Evolutionary conservation across 1,284 basidiomycete genomes (phyloP).

Genomic region (Blastosporella zonata): DNA sequence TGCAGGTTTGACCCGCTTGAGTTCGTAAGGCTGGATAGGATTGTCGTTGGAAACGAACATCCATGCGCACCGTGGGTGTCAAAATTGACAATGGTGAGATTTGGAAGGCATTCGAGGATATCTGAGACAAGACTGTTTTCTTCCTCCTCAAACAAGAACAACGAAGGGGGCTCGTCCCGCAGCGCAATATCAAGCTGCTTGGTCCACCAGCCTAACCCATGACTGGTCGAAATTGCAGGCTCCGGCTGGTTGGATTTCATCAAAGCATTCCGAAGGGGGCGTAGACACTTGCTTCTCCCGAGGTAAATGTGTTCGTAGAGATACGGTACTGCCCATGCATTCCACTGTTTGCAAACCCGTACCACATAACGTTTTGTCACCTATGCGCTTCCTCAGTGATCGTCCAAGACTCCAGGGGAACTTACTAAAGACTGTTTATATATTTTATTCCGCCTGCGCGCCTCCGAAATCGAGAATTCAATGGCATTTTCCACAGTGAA

Average conservation of each 20-base stretch:
- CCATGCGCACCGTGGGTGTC: slow-evolving; percentile 1
- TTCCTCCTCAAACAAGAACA: neutral
- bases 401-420: neutral
- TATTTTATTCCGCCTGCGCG: slow-evolving; percentile 12
- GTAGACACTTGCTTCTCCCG: slow-evolving; percentile 21
- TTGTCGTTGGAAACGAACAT: neutral
- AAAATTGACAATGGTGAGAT: slow-evolving; percentile 29
- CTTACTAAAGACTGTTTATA: slow-evolving; percentile 19
- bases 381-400: slow-evolving; percentile 13
- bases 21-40: slow-evolving; percentile 15
- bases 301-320: slow-evolving; percentile 31
- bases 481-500: slow-evolving; percentile 23
- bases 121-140: slow-evolving; percentile 12
- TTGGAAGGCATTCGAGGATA: slow-evolving; percentile 26
- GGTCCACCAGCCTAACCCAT: slow-evolving; percentile 26
- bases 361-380: slow-evolving; percentile 33
- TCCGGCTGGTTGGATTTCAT: slow-evolving; percentile 13
- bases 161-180: slow-evolving; percentile 21
- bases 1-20: slow-evolving; percentile 12
- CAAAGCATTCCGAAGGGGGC: slow-evolving; percentile 24
- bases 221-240: slow-evolving; percentile 5
- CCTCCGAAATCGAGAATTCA: slow-evolving; percentile 9
- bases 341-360: slow-evolving; percentile 39
- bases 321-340: slow-evolving; percentile 26
- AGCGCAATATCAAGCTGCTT: slow-evolving; percentile 33